phyloP scores from a whole-genome alignment of 352 stramenopile species.

The Aphanomyces invadans region DNA sequence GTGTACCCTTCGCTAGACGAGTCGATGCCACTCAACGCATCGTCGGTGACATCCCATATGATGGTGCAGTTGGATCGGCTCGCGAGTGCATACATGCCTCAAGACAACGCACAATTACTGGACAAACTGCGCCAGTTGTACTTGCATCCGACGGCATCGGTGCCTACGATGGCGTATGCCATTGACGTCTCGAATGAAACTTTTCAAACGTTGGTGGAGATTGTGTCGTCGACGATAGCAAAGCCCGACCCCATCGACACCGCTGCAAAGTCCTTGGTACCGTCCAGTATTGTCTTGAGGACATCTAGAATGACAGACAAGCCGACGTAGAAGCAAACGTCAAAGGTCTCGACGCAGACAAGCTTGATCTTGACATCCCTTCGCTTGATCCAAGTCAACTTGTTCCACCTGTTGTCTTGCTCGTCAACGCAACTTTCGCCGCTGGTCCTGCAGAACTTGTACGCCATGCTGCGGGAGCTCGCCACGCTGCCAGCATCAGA shows the following conservation, averaged over 20 bases:
- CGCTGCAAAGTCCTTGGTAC: too few relatives aligned
- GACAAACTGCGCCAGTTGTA: slow-evolving; percentile 9
- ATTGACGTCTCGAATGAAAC: slow-evolving; percentile 15
- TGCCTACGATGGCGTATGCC: slow-evolving; percentile 6
- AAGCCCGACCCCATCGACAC: neutral
- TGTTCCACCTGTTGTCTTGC: slow-evolving; percentile 27
- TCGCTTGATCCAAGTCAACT: slow-evolving; percentile 40
- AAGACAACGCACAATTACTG: neutral
- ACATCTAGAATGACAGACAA: too few relatives aligned
- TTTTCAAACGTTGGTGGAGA: slow-evolving; percentile 8
- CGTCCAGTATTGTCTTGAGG: too few relatives aligned
- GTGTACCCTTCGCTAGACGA: neutral
- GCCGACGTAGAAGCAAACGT: too few relatives aligned
- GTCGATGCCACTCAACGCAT: neutral
- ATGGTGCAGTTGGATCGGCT: slow-evolving; percentile 18
- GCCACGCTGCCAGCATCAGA: slow-evolving; percentile 20
- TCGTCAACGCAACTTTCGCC: neutral
- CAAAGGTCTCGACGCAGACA: slow-evolving; percentile 21
- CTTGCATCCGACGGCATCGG: slow-evolving; percentile 7
- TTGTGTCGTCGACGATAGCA: neutral
- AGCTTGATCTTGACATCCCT: slow-evolving; percentile 34
- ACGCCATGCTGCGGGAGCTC: neutral
- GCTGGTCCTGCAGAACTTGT: slow-evolving; percentile 19
- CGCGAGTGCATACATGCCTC: slow-evolving; percentile 9
- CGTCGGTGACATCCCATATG: neutral